Evolutionary conservation across 192 early-diverging fungal genomes (phyloP), one percentile per base, ranked within the genome.

Genomic region (Mycoemilia scoparia): DNA sequence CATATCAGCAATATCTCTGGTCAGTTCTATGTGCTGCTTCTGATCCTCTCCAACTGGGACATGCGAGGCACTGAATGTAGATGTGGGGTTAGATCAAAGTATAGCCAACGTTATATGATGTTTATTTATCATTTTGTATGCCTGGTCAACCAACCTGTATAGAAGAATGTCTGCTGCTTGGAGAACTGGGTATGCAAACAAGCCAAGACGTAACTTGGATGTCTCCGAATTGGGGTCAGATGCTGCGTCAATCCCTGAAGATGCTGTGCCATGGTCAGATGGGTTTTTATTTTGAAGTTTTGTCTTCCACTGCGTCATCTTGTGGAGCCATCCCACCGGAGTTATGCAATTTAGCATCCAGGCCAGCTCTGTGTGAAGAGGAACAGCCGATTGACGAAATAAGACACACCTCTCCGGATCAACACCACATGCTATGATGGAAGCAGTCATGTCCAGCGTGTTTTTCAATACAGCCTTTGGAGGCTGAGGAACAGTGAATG

Each of bases 251-350:
- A 49, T 3, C 64, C 71, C 11, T 11, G 15, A n/a, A 12, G 23
- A n/a, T 3, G 25, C 5, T 1, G 16, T 39, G 7, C 9, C 7
- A n/a, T 34, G 30, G 17, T 29, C 29, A 23, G 16, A n/a, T 21
- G 29, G 17, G 15, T 38, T 26, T 22, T 53, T 42, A 23, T 45
- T 38, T 36, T 53, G 51, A 3, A 62, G 37, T 26, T 67, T 67
- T 39, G 48, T 54, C 62, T 91, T 88, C 90, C 90, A 96, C 42
- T 96, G 90, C 7, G 89, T 90, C 90, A 96, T 96, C 4, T 87
- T 65, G 16, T 72, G 75, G 3, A 96, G 51, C 87, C 86, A 88
- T 2, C 77, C 75, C 2, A 91, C 69, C 8, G 84, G 83, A 9
- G 86, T 87, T 25, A 79, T 65, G 42, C 84, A 91, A 44, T 71